Percentiles rank a stretch among this genome's conserved stretches.
These are phyloP conservation scores for Apium graveolens DNA, from an alignment of 129 eudicot species.

Conservation along the genomic window DNA sequence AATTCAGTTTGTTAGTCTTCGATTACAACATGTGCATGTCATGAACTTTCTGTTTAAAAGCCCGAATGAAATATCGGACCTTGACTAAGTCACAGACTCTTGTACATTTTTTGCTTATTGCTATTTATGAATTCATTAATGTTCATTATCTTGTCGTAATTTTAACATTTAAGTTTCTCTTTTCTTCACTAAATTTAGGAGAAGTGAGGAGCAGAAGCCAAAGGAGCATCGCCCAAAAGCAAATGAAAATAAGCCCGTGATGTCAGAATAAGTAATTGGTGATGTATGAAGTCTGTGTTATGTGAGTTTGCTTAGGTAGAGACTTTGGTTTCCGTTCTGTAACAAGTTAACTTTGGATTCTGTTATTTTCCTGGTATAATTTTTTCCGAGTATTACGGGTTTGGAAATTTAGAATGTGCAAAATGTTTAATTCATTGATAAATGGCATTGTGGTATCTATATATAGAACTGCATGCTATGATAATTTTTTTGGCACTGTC, in stretches of 20 bases:
- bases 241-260: slow-evolving; percentile 84
- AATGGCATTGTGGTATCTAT: background rate
- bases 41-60: background rate
- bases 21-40: background rate
- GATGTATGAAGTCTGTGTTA: background rate
- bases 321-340: background rate
- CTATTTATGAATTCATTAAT: background rate
- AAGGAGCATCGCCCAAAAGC: slow-evolving; percentile 79
- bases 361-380: background rate
- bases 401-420: background rate
- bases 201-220: slow-evolving; percentile 75
- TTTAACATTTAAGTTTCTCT: background rate
- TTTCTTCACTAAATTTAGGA: slow-evolving; percentile 20
- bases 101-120: background rate
- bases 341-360: background rate
- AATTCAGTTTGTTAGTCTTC: background rate
- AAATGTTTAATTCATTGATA: background rate
- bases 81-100: background rate
- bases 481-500: background rate
- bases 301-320: background rate
- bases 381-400: background rate
- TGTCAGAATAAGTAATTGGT: slow-evolving; percentile 6
- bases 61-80: background rate
- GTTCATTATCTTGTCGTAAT: background rate
- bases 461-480: background rate